These are phyloP conservation scores for Phytophthora hybrid DNA, from an alignment of 352 stramenopile species.

Conservation along the genomic window DNA sequence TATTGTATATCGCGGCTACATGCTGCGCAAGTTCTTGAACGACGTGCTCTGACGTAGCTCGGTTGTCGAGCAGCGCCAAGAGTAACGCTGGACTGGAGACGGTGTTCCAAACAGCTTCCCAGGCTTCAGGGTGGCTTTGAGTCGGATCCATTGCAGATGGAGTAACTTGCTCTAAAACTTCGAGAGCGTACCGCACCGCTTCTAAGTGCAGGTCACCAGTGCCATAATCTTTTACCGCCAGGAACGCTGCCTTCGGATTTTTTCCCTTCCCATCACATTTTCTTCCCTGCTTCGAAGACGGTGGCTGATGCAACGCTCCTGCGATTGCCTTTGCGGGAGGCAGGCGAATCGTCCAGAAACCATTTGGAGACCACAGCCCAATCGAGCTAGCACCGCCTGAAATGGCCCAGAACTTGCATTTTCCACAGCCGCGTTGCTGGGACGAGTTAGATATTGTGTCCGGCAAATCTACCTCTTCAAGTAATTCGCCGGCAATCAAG, in stretches of 20 bases:
- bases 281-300: constrained; percentile 8
- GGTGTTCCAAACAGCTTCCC: constrained; percentile 43
- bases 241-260: constrained; percentile 49
- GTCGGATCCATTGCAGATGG: constrained; percentile 41
- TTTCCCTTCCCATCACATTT: constrained; percentile 8
- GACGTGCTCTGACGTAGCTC: constrained; percentile 47
- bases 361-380: constrained; percentile 57
- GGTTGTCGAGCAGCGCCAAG: constrained; percentile 62
- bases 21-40: constrained; percentile 69
- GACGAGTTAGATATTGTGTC: constrained; percentile 4
- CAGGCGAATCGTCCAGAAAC: constrained; percentile 75
- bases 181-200: constrained; percentile 65
- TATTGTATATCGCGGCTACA: constrained; percentile 58
- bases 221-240: constrained; percentile 61
- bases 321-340: constrained; percentile 62
- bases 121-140: constrained; percentile 42
- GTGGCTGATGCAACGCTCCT: constrained; percentile 21
- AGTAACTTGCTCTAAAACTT: constrained; percentile 56
- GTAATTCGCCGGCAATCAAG: constrained; percentile 52
- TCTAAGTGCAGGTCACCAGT: constrained; percentile 57
- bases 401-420: constrained; percentile 63
- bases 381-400: constrained; percentile 55
- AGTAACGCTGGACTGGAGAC: constrained; percentile 77
- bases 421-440: constrained; percentile 13
- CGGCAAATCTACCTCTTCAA: constrained; percentile 54